Evolutionary conservation across 108 stramenopile genomes (phyloP), one percentile per base, ranked within the genome.

Genomic region (Nitzschia inconspicua): DNA sequence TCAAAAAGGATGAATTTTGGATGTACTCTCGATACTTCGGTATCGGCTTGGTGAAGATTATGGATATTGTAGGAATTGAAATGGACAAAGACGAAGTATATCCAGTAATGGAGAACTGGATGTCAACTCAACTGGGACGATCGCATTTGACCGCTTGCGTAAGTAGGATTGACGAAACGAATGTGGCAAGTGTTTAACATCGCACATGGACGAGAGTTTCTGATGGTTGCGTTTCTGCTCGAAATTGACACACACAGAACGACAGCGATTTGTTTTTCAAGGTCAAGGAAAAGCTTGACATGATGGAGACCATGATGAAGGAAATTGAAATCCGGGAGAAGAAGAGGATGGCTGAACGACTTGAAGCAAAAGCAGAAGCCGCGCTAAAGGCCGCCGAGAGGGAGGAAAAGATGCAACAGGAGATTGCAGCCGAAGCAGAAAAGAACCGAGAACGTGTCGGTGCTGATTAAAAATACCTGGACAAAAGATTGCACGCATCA

Each of bases 251-350:
- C 57, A 19, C 30, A 57, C 81, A 92, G 91, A 67, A 80, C 30
- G 91, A 93, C 51, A 85, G 83, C 51, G 91, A 93, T 51, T 59
- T 85, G 41, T 93, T 78, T 70, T 93, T 89, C 84, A 72, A 68
- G 43, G 56, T 84, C 51, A 91, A 88, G 79, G 85, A 75, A 50
- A 94, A 94, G 70, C 81, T 94, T 34, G 88, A 88, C 56, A 94
- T 94, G 93, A 94, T 94, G 93, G 93, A 94, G 51, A 94, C 93
- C 35, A 89, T 97, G 85, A 95, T 97, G 93, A 97, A 97, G 75
- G 96, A 97, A 75, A 97, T 97, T 72, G 96, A 97, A 65, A 97
- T 97, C 63, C 79, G 96, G 41, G 96, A 97, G 75, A 97, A 97
- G 93, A 97, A 97, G 78, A 75, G 92, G 42, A 90, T 97, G 89